Percentiles rank a stretch among this genome's conserved stretches.
Conservation (phyloP, 495 filamentous ascomycete genomes). For the Cercophora scortea region DNA sequence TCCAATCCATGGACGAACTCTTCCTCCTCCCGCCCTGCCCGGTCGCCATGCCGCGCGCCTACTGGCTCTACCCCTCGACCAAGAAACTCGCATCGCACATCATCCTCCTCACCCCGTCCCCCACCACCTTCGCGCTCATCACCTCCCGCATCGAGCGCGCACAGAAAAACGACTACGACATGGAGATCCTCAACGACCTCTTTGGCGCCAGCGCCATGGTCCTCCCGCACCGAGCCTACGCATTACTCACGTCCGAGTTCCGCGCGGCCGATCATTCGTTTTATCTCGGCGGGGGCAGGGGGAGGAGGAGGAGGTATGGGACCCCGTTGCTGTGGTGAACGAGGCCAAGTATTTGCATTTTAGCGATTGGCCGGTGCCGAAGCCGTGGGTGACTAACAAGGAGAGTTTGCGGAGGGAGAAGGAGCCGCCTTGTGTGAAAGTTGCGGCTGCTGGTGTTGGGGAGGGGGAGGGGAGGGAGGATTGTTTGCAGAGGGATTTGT, state of each 20-base stretch:
- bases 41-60: slow-evolving; percentile 61
- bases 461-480: slow-evolving; percentile 34
- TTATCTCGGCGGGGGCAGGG: slow-evolving; percentile 63
- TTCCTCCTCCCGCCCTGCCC: slow-evolving; percentile 58
- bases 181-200: slow-evolving; percentile 69
- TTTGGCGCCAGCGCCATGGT: slow-evolving; percentile 60
- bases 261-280: slow-evolving; percentile 46
- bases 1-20: slow-evolving; percentile 63
- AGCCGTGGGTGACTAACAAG: slow-evolving; percentile 66
- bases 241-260: slow-evolving; percentile 65
- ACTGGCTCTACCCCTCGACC: slow-evolving; percentile 54
- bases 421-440: slow-evolving; percentile 49
- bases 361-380: slow-evolving; percentile 72
- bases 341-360: slow-evolving; percentile 78
- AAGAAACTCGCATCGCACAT: slow-evolving; percentile 53
- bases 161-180: slow-evolving; percentile 48
- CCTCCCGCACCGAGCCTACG: slow-evolving; percentile 68
- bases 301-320: slow-evolving; percentile 52
- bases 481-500: slow-evolving; percentile 58
- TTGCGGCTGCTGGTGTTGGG: too few species aligned
- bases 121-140: slow-evolving; percentile 44
- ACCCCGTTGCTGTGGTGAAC: slow-evolving; percentile 51
- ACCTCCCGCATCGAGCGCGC: slow-evolving; percentile 37
- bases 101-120: slow-evolving; percentile 57
- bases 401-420: slow-evolving; percentile 44